Evolutionary conservation across 192 early-diverging fungal genomes (phyloP), one percentile per base, ranked within the genome.

Genomic region (Geranomyces michiganensis): DNA sequence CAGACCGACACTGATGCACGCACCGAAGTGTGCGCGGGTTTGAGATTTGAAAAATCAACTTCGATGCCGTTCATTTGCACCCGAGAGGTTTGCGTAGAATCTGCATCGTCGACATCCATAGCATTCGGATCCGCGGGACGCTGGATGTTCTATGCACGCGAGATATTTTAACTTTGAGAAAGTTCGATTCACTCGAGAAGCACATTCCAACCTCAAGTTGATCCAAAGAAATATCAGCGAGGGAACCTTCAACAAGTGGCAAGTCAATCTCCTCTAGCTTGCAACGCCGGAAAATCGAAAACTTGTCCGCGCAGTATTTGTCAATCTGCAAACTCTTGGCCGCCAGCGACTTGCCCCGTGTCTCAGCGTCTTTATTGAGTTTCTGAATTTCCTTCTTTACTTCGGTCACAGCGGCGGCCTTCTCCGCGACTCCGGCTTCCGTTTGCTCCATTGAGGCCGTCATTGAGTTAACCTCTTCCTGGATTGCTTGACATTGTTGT

Each of bases 221-320:
- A 32, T 75, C 73, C 51, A 91, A 81, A 19, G 84, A 75, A 32
- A 85, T n/a, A 48, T 92, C 82, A 55, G 90, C 87, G 60, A 96
- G 77, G 1, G 90, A 76, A 4, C 97, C 81, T 51, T 92, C 89
- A 19, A 84, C 61, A 48, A 98, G 82, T 45, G 95, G 96, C 36
- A 99, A 69, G 9, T 89, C 84, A 60, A 99, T 95, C 48, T 97
- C 95, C 68, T 98, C 95, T 55, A 98, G 80, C 78, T 96, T 96
- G 80, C 95, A 97, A 27, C 85, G 80, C 62, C 94, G 85, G 56
- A 96, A 89, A 36, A 97, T 91, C 0, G 90, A 84, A 0, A 92
- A 81, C 48, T 87, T 81, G 41, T 97, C 94, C 5, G 89, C 90
- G 49, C 85, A 83, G 0, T 88, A 56, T 47, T 91, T 90, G 56